Evolutionary conservation across 371 early-diverging fungal species (phyloP).

Genomic region (Basidiobolus heterosporus): DNA sequence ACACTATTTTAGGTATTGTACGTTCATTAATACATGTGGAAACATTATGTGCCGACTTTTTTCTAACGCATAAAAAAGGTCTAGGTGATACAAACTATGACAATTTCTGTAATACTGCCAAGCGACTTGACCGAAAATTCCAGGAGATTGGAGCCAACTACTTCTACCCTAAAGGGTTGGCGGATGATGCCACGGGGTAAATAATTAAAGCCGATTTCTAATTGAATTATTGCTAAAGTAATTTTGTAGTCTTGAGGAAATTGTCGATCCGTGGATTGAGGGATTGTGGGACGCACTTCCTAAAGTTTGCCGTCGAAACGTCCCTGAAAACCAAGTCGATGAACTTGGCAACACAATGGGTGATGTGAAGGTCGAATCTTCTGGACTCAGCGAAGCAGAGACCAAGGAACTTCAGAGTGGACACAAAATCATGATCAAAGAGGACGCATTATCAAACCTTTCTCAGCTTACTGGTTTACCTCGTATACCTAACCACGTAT

Average conservation of each 20-base stretch:
- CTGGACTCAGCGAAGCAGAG: not conserved
- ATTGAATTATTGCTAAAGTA: not conserved
- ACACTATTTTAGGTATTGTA: constrained; percentile 31
- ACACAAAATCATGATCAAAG: too few relatives aligned
- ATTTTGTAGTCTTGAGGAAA: constrained; percentile 45
- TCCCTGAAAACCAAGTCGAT: not conserved
- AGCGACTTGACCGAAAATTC: constrained; percentile 54
- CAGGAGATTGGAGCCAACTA: constrained; percentile 50
- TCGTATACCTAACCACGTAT: constrained; percentile 29
- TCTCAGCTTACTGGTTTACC: constrained; percentile 46
- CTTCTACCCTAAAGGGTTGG: constrained; percentile 60
- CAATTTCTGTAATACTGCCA: constrained; percentile 73
- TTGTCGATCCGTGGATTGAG: constrained; percentile 84
- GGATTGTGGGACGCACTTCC: constrained; percentile 62
- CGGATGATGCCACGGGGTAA: constrained; percentile 81
- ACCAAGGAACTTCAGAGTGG: not conserved
- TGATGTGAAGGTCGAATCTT: not conserved
- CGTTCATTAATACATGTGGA: not conserved
- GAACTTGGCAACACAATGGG: not conserved
- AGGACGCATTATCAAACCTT: constrained; percentile 22
- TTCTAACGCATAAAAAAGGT: constrained; percentile 15
- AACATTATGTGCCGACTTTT: not conserved
- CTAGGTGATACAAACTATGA: constrained; percentile 87
- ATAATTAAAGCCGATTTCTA: not conserved
- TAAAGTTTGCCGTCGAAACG: constrained; percentile 8